Base-by-base conservation (phyloP, 768 basidiomycete species). In the Lentinula lateritia region DNA sequence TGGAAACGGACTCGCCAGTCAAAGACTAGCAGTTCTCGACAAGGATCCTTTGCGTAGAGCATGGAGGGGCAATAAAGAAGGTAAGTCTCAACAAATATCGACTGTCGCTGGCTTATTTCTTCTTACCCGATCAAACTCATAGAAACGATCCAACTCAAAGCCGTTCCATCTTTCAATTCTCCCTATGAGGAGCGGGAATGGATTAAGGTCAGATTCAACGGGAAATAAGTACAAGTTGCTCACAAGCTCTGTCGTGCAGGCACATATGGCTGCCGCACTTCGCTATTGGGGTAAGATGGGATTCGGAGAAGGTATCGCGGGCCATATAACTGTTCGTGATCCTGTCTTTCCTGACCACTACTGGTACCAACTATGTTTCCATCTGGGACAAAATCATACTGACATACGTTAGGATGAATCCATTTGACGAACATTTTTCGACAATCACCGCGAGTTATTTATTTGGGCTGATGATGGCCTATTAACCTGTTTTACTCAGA, bases 321-420 rank as follows among this genome's bases (percentile, higher is more conserved):
- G 70, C 1, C 70, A 73, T 55, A 71, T 73, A 60, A 69, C 71
- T 10, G 66, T 69, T 18, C 45, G 52, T 10, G 60, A 69, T 42
- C 67, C 71, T 1, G 69, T 71, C 28, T 48, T 69, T 35, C 66
- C 68, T 46, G 70, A 66, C 13, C 66, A 71, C 43, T 71, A 70
- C 57, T 71, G 70, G 70, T 69, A 18, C 18, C 20, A 15, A 4
- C 15, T 28, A 32, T 62, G 23, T n/a, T 36, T 32, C 1, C 16
- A 15, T 48, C 6, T 3, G 38, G 10, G 10, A 2, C 36, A 36
- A 4, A 6, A 42, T 45, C 15, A 50, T 18, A 42, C 2, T 52
- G 7, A 23, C 1, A 9, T 36, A 18, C n/a, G 2, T 32, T 8
- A 70, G 70, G 70, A 71, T 71, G 67, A 71, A 71, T 35, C 70